Percentiles rank a stretch among this genome's conserved stretches.
phyloP scores from a whole-genome alignment of 2,329 filamentous ascomycete genomes.

The Verticillium nonalfalfae region DNA sequence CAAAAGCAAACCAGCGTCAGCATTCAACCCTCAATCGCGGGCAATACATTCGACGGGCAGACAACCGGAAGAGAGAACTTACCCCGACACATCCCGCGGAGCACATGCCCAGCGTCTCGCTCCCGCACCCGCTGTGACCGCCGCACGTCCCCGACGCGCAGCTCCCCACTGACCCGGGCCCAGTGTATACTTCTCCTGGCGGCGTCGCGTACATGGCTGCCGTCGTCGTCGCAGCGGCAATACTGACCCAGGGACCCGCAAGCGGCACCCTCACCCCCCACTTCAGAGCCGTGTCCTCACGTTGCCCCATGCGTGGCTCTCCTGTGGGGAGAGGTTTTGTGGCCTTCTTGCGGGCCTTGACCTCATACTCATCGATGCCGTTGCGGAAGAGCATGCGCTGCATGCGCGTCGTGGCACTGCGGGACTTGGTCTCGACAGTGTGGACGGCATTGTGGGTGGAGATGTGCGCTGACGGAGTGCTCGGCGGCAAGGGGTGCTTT shows the following conservation, averaged over 20 bases:
- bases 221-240: slow-evolving; percentile 4
- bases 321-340: slow-evolving; percentile 4
- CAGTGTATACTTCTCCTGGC: slow-evolving; percentile 6
- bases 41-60: not conserved
- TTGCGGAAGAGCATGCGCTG: slow-evolving; percentile 5
- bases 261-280: slow-evolving; percentile 9
- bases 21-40: not conserved
- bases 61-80: not conserved
- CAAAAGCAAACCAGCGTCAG: not conserved
- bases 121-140: slow-evolving; percentile 6
- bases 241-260: slow-evolving; percentile 6
- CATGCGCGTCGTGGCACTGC: not conserved
- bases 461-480: slow-evolving; percentile 54
- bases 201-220: slow-evolving; percentile 9
- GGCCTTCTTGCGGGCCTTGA: slow-evolving; percentile 8
- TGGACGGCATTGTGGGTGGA: slow-evolving; percentile 61
- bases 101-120: slow-evolving; percentile 8
- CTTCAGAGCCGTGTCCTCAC: slow-evolving; percentile 7
- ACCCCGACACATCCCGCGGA: slow-evolving; percentile 9
- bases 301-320: slow-evolving; percentile 8
- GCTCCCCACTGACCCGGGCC: slow-evolving; percentile 5
- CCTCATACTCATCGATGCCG: slow-evolving; percentile 4
- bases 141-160: slow-evolving; percentile 10
- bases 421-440: slow-evolving; percentile 14
- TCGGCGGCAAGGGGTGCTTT: slow-evolving; percentile 35